phyloP scores from a whole-genome alignment of 352 stramenopile species.

The Pseudoperonospora humuli region DNA sequence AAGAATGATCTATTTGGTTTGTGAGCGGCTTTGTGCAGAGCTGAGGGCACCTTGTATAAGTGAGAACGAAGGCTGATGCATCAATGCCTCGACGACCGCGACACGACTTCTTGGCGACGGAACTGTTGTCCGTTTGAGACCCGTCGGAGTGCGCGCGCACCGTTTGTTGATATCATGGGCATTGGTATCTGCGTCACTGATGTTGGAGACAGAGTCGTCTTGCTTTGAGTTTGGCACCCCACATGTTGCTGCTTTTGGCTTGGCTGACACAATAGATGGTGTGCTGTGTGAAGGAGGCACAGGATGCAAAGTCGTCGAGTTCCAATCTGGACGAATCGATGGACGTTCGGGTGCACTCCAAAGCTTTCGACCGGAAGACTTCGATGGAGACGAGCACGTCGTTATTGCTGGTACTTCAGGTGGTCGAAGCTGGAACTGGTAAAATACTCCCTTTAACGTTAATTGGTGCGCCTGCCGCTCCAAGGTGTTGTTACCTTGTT shows the following conservation, averaged over 20 bases:
- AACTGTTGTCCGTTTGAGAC: conserved; percentile 5
- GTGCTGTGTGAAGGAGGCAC: too few relatives aligned
- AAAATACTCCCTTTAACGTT: conserved; percentile 8
- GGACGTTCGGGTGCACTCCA: conserved; percentile 2
- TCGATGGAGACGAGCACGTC: too few relatives aligned
- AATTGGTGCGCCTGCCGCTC: conserved; percentile 1
- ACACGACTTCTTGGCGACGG: conserved; percentile 17
- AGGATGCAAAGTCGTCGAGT: too few relatives aligned
- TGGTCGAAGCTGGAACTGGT: conserved; percentile 14
- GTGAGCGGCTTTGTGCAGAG: conserved; percentile 3
- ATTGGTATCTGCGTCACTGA: background rate
- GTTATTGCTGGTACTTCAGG: conserved; percentile 12
- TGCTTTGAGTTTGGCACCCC: background rate
- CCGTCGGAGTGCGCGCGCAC: conserved; percentile 1
- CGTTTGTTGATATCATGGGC: too few relatives aligned
- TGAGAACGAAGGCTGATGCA: conserved; percentile 25
- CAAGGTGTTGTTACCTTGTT: background rate
- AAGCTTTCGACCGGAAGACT: conserved; percentile 3
- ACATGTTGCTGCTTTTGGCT: background rate
- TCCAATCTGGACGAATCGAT: too few relatives aligned
- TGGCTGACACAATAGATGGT: background rate
- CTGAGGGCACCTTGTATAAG: conserved; percentile 9
- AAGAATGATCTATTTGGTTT: conserved; percentile 6
- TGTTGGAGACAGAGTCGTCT: too few relatives aligned
- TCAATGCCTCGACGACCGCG: conserved; percentile 19